Percentiles rank a stretch among this genome's conserved stretches.
Evolutionary conservation across 306 rosid genomes (phyloP).

Genomic region (Leucaena leucocephala): DNA sequence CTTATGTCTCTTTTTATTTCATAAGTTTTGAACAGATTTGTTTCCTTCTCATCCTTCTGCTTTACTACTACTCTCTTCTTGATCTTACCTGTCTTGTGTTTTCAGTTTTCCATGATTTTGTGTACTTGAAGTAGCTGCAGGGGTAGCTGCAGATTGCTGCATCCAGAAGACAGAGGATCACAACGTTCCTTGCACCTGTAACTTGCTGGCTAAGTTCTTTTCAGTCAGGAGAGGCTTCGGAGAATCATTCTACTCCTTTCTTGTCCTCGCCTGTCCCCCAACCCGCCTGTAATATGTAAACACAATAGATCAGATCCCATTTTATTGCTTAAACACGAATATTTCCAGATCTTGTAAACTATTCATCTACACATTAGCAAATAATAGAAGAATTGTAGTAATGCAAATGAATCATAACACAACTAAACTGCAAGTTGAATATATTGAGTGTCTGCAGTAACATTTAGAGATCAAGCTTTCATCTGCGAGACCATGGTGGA

Average conservation of each 20-base stretch:
- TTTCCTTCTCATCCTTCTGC: slow-evolving; percentile 13
- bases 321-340: background rate
- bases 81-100: slow-evolving; percentile 4
- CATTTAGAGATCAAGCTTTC: background rate
- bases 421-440: background rate
- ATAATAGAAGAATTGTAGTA: background rate
- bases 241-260: background rate
- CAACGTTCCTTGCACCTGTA: background rate
- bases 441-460: background rate
- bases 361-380: too few relatives aligned
- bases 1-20: background rate
- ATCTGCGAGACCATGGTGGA: background rate
- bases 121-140: background rate
- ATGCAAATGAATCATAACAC: background rate
- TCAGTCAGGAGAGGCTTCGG: background rate
- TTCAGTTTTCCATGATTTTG: slow-evolving; percentile 25
- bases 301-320: background rate
- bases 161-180: background rate
- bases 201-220: background rate
- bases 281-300: background rate
- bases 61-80: background rate
- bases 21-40: slow-evolving; percentile 31
- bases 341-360: background rate
- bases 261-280: background rate
- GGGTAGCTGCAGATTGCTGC: background rate